phyloP scores from a whole-genome alignment of 305 asterid species.

The Withania somnifera region DNA sequence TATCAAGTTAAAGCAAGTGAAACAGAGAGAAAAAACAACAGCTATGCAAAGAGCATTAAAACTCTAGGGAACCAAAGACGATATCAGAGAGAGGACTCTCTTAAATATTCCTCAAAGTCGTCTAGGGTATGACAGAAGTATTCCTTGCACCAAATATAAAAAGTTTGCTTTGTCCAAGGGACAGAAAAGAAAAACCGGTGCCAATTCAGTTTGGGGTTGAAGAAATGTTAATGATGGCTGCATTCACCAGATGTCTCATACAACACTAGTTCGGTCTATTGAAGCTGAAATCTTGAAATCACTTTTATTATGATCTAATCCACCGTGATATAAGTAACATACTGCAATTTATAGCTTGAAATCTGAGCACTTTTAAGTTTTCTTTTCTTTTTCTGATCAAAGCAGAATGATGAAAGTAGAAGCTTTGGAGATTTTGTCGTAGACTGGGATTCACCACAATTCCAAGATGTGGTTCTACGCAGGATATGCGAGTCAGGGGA shows the following conservation, averaged over 20 bases:
- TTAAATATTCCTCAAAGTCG: background rate
- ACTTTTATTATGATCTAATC: background rate
- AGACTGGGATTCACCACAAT: conserved; percentile 59
- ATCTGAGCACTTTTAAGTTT: background rate
- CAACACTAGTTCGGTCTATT: background rate
- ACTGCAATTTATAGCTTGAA: background rate
- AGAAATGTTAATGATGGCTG: background rate
- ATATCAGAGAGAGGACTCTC: background rate
- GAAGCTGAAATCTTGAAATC: background rate
- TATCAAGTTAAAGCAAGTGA: background rate
- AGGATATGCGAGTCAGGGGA: conserved; percentile 66
- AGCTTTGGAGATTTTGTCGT: conserved; percentile 56
- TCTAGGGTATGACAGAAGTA: background rate
- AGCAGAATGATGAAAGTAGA: conserved; percentile 42
- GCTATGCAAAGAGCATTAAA: background rate
- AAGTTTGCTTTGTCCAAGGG: background rate
- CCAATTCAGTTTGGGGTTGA: background rate
- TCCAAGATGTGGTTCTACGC: conserved; percentile 58
- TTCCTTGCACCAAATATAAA: background rate
- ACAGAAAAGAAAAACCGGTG: background rate
- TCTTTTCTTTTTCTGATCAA: background rate
- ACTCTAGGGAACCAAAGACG: background rate
- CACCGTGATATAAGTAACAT: background rate
- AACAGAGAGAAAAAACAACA: background rate
- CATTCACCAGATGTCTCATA: background rate